Percentiles rank a stretch among this genome's conserved stretches.
phyloP scores from a whole-genome alignment of 2,329 filamentous ascomycete species.

The Chaetomium olivaceum region DNA sequence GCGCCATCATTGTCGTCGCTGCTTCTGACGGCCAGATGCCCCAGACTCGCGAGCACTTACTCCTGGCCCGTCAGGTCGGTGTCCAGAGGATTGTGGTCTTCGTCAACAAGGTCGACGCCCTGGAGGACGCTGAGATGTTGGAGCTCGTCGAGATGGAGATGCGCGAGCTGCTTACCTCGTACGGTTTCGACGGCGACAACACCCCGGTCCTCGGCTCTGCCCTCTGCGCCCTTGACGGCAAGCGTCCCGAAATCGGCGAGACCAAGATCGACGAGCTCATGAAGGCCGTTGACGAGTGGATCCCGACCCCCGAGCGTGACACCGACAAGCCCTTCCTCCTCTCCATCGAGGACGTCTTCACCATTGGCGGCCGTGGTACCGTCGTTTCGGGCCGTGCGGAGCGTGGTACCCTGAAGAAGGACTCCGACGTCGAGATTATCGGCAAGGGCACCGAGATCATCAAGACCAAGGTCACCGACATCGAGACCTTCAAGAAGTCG shows the following conservation, averaged over 20 bases:
- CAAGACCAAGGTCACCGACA: conserved; percentile 99
- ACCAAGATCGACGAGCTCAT: conserved; percentile 91
- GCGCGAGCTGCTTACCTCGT: conserved; percentile 89
- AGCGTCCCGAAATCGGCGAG: conserved; percentile 81
- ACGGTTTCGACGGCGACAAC: conserved; percentile 97
- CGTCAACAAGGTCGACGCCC: conserved; percentile 98
- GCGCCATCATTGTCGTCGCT: conserved; percentile 97
- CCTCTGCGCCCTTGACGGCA: conserved; percentile 87
- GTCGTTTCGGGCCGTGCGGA: conserved; percentile 97
- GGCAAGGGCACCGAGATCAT: conserved; percentile 79
- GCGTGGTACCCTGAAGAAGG: conserved; percentile 90
- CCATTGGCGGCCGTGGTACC: conserved; percentile 89
- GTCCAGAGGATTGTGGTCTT: conserved; percentile 98
- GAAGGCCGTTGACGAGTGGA: conserved; percentile 88
- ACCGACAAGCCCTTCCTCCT: conserved; percentile 99
- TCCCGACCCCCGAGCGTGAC: conserved; percentile 90
- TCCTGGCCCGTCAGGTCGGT: conserved; percentile 96
- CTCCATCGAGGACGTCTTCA: conserved; percentile 93
- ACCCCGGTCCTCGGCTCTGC: conserved; percentile 97
- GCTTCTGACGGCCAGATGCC: conserved; percentile 99
- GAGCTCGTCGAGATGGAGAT: conserved; percentile 99
- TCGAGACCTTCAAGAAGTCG: conserved; percentile 99
- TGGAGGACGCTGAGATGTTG: conserved; percentile 99
- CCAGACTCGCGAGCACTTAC: conserved; percentile 96
- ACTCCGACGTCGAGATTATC: conserved; percentile 90